Evolutionary conservation across 441 rosid genomes (phyloP).

Genomic region (Gossypium lobatum): DNA sequence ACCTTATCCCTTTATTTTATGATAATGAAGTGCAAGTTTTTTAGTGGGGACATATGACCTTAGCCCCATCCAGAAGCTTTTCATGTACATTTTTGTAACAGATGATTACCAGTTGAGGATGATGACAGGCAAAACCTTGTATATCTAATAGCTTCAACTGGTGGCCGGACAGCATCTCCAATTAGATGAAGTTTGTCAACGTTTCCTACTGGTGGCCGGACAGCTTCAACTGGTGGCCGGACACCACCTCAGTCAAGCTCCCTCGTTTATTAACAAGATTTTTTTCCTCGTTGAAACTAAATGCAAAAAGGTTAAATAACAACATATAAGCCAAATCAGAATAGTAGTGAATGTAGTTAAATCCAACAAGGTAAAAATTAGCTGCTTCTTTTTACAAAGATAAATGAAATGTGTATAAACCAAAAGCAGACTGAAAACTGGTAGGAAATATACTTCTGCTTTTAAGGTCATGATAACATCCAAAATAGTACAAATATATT

Average conservation of each 20-base stretch:
- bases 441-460: constrained; percentile 24
- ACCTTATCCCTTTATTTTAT: not conserved
- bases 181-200: constrained; percentile 26
- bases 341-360: constrained; percentile 4
- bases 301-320: not conserved
- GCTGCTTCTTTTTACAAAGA: constrained; percentile 30
- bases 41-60: constrained; percentile 2
- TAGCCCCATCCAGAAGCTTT: not conserved
- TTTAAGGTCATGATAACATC: constrained; percentile 16
- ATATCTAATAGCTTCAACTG: constrained; percentile 19
- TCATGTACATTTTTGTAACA: not conserved
- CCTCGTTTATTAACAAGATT: not conserved
- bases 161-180: constrained; percentile 2
- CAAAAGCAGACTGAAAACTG: constrained; percentile 19
- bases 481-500: constrained; percentile 30
- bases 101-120: not conserved
- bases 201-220: constrained; percentile 7
- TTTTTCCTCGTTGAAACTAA: not conserved
- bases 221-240: no score
- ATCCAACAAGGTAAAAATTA: constrained; percentile 17
- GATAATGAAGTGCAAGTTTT: constrained; percentile 1
- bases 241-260: constrained; percentile 13
- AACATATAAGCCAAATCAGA: not conserved
- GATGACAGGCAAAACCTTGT: constrained; percentile 19
- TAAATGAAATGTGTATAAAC: constrained; percentile 23